Conservation (phyloP, 2,329 filamentous ascomycete species). For the Ceratocystis albifundus region DNA sequence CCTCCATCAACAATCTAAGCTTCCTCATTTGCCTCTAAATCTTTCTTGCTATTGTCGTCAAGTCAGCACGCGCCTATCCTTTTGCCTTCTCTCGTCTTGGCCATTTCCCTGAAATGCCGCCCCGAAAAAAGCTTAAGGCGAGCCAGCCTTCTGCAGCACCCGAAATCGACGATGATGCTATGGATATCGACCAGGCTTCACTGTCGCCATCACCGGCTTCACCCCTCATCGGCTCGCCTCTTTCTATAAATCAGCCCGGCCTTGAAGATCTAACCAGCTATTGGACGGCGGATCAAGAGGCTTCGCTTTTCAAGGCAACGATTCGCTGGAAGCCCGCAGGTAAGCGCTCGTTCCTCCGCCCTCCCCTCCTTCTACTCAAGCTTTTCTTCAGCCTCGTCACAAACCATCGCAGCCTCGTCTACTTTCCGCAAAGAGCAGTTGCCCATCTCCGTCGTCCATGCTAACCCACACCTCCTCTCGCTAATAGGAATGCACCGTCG, state of each 20-base stretch:
- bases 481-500: conserved; percentile 75
- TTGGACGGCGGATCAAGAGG: conserved; percentile 94
- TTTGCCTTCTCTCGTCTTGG: background rate
- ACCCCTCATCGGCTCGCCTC: conserved; percentile 10
- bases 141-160: conserved; percentile 37
- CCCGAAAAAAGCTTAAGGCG: conserved; percentile 54
- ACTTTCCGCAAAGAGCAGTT: background rate
- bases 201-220: conserved; percentile 13
- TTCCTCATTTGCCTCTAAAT: too few relatives aligned
- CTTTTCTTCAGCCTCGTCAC: background rate
- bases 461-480: background rate
- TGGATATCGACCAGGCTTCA: conserved; percentile 46
- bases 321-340: conserved; percentile 95
- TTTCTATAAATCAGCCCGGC: conserved; percentile 18
- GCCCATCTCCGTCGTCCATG: background rate
- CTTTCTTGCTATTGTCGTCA: background rate
- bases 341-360: conserved; percentile 34
- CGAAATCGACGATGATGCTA: conserved; percentile 49
- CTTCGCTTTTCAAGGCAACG: conserved; percentile 81
- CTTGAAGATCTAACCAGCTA: conserved; percentile 43
- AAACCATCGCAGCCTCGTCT: conserved; percentile 3
- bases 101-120: conserved; percentile 44
- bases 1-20: background rate
- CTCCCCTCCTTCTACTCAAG: background rate
- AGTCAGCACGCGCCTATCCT: background rate